Conservation (phyloP, 306 rosid genomes). For the Cotoneaster glaucophyllus region DNA sequence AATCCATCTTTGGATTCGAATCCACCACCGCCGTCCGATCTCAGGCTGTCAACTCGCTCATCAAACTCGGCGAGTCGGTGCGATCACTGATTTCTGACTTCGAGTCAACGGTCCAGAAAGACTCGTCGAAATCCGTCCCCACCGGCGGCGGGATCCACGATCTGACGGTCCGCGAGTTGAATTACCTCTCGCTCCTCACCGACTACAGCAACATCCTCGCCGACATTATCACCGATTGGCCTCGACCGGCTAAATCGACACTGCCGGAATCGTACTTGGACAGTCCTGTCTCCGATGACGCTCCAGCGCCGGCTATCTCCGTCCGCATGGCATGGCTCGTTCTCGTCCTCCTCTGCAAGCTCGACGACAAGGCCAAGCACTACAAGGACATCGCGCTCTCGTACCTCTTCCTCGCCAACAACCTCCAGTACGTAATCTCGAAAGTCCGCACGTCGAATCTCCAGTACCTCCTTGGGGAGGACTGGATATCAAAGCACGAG, state of each 20-base stretch:
- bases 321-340: constrained; percentile 43
- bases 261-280: constrained; percentile 33
- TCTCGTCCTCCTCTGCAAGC: constrained; percentile 58
- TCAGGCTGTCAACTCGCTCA: constrained; percentile 35
- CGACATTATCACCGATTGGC: constrained; percentile 45
- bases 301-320: constrained; percentile 16
- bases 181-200: constrained; percentile 43
- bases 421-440: constrained; percentile 41
- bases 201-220: constrained; percentile 43
- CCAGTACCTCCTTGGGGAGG: constrained; percentile 49
- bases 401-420: constrained; percentile 58
- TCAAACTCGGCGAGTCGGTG: constrained; percentile 33
- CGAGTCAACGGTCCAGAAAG: constrained; percentile 43
- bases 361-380: constrained; percentile 50
- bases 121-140: constrained; percentile 26
- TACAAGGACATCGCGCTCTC: constrained; percentile 47
- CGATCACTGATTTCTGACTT: constrained; percentile 31
- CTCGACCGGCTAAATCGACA: constrained; percentile 17
- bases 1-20: constrained; percentile 45
- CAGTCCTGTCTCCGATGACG: constrained; percentile 21
- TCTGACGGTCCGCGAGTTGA: constrained; percentile 37
- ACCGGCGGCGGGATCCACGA: constrained; percentile 41
- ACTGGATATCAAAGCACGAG: constrained; percentile 51
- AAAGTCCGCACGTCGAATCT: constrained; percentile 48
- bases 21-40: constrained; percentile 29